A percentile compares a stretch with the other conserved stretches of the same genome.
phyloP scores from a whole-genome alignment of 2,329 filamentous ascomycete species.

The Alternaria triticina region DNA sequence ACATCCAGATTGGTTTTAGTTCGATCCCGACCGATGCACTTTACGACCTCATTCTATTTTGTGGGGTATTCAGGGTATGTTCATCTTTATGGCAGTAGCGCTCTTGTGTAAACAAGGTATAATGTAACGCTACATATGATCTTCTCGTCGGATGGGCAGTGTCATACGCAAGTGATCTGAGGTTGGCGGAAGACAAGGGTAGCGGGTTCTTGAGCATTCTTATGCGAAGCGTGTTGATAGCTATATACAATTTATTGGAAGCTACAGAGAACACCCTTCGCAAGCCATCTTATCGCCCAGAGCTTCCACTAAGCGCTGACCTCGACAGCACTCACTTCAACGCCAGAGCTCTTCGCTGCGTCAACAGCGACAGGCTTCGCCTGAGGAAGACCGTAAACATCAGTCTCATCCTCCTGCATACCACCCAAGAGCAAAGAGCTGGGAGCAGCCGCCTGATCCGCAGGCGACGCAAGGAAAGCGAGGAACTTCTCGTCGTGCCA shows the following conservation, averaged over 20 bases:
- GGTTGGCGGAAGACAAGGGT: not conserved
- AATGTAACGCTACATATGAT: not conserved
- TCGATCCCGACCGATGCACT: not conserved
- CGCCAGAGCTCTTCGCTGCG: not conserved
- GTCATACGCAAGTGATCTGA: not conserved
- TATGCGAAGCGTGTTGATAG: not conserved
- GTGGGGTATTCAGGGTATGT: not conserved
- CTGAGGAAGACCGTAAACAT: conserved; percentile 3
- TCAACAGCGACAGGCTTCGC: not conserved
- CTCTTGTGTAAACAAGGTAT: not conserved
- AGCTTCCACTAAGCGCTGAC: conserved; percentile 1
- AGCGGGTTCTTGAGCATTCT: not conserved
- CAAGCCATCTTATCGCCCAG: not conserved
- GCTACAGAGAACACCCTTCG: not conserved
- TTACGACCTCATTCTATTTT: not conserved
- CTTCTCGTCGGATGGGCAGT: not conserved
- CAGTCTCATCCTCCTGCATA: conserved; percentile 10
- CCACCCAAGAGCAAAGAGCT: conserved; percentile 9
- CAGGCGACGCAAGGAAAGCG: conserved; percentile 30
- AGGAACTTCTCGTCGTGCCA: conserved; percentile 46
- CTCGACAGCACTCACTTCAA: conserved; percentile 7
- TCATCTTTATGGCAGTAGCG: not conserved
- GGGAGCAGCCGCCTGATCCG: conserved; percentile 10
- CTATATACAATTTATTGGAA: not conserved
- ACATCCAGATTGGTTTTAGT: not conserved